Conservation (phyloP, 1,139 yeast genomes). For the Suhomyces taliae region DNA sequence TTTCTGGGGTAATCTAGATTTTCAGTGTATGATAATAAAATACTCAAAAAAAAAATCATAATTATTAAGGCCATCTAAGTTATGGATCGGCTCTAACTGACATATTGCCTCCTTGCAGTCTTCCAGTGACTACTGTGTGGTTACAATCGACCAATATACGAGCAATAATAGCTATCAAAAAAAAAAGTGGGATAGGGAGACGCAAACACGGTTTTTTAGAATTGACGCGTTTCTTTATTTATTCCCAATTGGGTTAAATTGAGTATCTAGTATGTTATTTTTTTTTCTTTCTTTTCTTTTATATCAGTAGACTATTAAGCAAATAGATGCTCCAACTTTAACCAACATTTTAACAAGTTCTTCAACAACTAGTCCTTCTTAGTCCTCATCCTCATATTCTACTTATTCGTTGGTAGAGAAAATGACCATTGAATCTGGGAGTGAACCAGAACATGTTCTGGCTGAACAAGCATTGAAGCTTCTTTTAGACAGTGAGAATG, state of each 20-base stretch:
- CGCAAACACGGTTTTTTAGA: conserved; percentile 3
- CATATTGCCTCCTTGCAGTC: neutral
- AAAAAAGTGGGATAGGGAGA: neutral
- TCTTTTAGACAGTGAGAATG: conserved; percentile 23
- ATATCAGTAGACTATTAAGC: neutral
- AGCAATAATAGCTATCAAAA: conserved; percentile 6
- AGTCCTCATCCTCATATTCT: too few relatives aligned
- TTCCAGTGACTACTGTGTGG: neutral
- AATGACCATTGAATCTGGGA: conserved; percentile 1
- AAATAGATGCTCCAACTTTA: too few relatives aligned
- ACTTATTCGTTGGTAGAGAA: neutral
- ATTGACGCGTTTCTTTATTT: conserved; percentile 5
- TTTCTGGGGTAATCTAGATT: too few relatives aligned
- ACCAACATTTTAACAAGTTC: too few relatives aligned
- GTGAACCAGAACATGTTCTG: neutral
- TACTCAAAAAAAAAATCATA: too few relatives aligned
- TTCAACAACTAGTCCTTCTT: too few relatives aligned
- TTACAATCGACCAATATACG: conserved; percentile 2
- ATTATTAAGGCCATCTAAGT: too few relatives aligned
- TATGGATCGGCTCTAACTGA: too few relatives aligned
- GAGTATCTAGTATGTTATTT: neutral
- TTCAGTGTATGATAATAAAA: too few relatives aligned
- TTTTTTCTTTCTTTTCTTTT: neutral
- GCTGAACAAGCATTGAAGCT: conserved; percentile 5
- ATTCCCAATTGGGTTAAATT: conserved; percentile 3